These are phyloP conservation scores for Monilinia fructigena DNA, from an alignment of 2,329 filamentous ascomycete genomes.

Conservation along the genomic window DNA sequence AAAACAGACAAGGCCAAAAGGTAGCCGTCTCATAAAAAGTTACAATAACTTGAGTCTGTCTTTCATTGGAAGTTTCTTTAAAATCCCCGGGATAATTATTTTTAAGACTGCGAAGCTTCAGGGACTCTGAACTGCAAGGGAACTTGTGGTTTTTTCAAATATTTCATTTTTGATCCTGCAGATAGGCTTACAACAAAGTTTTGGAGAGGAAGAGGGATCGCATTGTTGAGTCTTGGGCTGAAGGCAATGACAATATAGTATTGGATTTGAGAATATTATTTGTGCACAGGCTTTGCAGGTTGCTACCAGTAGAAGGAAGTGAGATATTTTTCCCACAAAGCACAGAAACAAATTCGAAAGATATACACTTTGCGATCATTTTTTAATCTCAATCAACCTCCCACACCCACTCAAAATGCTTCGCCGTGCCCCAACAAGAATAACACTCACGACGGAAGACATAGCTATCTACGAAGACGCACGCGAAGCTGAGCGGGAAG, in stretches of 20 bases:
- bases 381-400: neutral
- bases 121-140: no score
- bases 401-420: constrained; percentile 51
- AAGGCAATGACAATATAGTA: neutral
- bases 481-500: constrained; percentile 37
- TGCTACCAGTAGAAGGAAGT: neutral
- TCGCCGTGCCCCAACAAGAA: constrained; percentile 64
- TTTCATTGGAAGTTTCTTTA: neutral
- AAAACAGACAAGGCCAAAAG: constrained; percentile 12
- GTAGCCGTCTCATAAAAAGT: neutral
- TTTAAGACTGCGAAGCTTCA: neutral
- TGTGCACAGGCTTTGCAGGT: neutral
- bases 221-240: neutral
- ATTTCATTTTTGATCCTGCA: neutral
- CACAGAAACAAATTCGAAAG: neutral
- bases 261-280: neutral
- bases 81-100: neutral
- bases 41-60: neutral
- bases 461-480: constrained; percentile 67
- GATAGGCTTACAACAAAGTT: neutral
- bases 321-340: neutral
- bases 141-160: neutral
- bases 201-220: neutral
- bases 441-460: constrained; percentile 68
- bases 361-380: neutral